Evolutionary conservation across 2,329 filamentous ascomycete species (phyloP), one percentile per base, ranked within the genome.

Genomic region (Peltaster fructicola): DNA sequence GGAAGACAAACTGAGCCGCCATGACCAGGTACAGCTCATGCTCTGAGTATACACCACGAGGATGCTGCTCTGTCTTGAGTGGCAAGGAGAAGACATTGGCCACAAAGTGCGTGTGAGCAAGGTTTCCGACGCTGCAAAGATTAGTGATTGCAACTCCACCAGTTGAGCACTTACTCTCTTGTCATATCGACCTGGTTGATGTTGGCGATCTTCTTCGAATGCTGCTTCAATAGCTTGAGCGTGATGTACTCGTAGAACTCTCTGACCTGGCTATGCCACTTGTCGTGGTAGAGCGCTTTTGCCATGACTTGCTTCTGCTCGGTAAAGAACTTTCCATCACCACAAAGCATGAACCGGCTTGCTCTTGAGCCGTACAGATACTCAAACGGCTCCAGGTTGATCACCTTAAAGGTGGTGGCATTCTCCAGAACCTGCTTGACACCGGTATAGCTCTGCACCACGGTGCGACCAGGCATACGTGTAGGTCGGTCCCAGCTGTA

Each of bases 61-160:
- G 65, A 24, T 68, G 64, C 7, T 66, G 55, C 3, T 48, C 44
- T 0, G 66, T 71, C 53, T 78, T 77, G 18, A 81, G 53, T 0
- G 75, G 73, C 3, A 80, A 52, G 23, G 68, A 66, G 43, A 78
- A 75, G 4, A 63, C 60, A 3, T 73, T 56, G 0, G 65, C 68
- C 19, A 77, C 53, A 38, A 65, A 78, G 37, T 68, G 59, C 3
- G 71, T 65, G 5, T 73, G 72, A 0, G 61, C 63, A 14, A 77
- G 50, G 41, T 80, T 80, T 14, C 67, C 72, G 1, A 80, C 63
- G 31, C 79, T 71, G 13, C 71, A 65, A 7, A 79, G 55, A 4
- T 63, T 57, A 26, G 64, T 56, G 35, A 64, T 59, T n/a, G n/a
- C 26, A 8, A 28, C 26, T 17, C 24, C 24, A 14, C 23, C 7